Conservation (phyloP, 1,139 yeast genomes). For the Debaryomycetaceae sp. region DNA sequence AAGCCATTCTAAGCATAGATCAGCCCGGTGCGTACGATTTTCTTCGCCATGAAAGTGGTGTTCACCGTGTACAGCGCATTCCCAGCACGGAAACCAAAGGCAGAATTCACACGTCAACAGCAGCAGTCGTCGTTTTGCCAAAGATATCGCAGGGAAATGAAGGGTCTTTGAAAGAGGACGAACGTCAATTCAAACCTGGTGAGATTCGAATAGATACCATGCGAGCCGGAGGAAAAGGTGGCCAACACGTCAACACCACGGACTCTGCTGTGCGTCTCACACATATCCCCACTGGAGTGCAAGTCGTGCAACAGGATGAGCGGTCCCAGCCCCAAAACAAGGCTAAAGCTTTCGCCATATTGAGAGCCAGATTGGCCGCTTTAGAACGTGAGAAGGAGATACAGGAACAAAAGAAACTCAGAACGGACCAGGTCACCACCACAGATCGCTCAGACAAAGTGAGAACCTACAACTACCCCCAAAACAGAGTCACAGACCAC, state of each 20-base stretch:
- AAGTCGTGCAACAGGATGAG: constrained; percentile 90
- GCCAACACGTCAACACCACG: constrained; percentile 97
- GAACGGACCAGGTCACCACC: constrained; percentile 82
- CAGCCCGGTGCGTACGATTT: constrained; percentile 73
- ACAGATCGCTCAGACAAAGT: constrained; percentile 92
- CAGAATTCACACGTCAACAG: constrained; percentile 90
- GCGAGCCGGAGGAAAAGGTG: constrained; percentile 98
- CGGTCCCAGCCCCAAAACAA: constrained; percentile 93
- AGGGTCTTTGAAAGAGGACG: constrained; percentile 54
- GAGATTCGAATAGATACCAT: constrained; percentile 91
- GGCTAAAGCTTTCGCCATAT: constrained; percentile 86
- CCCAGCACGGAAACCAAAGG: constrained; percentile 95
- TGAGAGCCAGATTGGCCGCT: constrained; percentile 83
- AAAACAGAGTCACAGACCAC: constrained; percentile 91
- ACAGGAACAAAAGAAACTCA: constrained; percentile 59
- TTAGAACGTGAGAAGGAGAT: constrained; percentile 64
- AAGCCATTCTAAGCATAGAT: constrained; percentile 72
- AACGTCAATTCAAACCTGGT: constrained; percentile 75
- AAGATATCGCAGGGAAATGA: constrained; percentile 63
- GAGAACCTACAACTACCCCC: constrained; percentile 89
- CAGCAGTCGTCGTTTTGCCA: constrained; percentile 93
- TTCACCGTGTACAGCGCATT: constrained; percentile 90
- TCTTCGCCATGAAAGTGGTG: constrained; percentile 87
- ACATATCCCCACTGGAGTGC: constrained; percentile 88
- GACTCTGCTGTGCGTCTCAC: constrained; percentile 95